Conservation (phyloP, 2,329 filamentous ascomycete species). For the Pleomassaria siparia region DNA sequence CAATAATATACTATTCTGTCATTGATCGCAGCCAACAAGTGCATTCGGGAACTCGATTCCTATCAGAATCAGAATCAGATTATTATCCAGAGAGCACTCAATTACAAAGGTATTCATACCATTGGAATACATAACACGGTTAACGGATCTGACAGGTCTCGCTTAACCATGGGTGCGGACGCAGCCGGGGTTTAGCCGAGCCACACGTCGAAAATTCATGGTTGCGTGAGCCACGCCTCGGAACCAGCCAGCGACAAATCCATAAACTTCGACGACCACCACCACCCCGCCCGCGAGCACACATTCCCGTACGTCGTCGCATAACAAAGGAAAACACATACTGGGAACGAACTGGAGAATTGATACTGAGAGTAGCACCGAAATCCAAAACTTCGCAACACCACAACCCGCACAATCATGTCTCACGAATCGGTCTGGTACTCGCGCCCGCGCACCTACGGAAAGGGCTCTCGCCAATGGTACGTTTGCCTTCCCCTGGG, state of each 20-base stretch:
- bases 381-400: slow-evolving; percentile 17
- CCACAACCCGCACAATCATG: slow-evolving; percentile 60
- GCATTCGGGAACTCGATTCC: background rate
- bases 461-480: slow-evolving; percentile 94
- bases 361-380: too few relatives aligned
- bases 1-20: too few relatives aligned
- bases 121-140: too few relatives aligned
- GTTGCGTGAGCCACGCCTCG: slow-evolving; percentile 14
- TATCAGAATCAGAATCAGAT: too few relatives aligned
- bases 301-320: slow-evolving; percentile 22
- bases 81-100: too few relatives aligned
- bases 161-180: slow-evolving; percentile 28
- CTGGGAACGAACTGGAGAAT: too few relatives aligned
- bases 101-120: too few relatives aligned
- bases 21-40: background rate
- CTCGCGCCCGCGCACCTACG: slow-evolving; percentile 95
- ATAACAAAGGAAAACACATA: background rate
- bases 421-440: slow-evolving; percentile 98
- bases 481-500: slow-evolving; percentile 55
- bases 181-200: slow-evolving; percentile 26
- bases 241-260: slow-evolving; percentile 28
- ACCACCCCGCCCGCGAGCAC: slow-evolving; percentile 27
- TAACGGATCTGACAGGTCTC: too few relatives aligned
- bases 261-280: slow-evolving; percentile 28
- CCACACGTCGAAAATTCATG: slow-evolving; percentile 29